phyloP scores from a whole-genome alignment of 129 eudicot genomes.

The Gnaphalium uliginosum region DNA sequence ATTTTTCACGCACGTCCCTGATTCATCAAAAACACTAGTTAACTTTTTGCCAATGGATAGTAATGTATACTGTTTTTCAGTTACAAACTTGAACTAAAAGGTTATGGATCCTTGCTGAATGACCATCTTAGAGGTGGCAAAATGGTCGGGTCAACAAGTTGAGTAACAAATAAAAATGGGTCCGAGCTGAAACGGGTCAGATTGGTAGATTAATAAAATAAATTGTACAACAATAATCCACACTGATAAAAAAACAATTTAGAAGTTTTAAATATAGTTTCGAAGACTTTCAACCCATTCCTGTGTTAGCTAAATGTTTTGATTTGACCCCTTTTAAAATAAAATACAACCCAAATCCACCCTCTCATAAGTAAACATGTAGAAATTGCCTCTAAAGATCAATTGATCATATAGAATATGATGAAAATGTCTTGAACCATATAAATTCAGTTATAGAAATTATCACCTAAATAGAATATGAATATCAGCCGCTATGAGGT shows the following conservation, averaged over 20 bases:
- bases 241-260: too few species aligned
- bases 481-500: slow-evolving; percentile 74
- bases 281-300: too few species aligned
- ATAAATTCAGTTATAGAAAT: not conserved
- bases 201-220: too few species aligned
- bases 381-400: not conserved
- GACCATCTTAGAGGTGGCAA: not conserved
- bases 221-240: too few species aligned
- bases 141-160: too few species aligned
- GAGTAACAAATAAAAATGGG: too few species aligned
- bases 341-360: not conserved
- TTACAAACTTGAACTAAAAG: not conserved
- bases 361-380: not conserved
- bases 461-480: slow-evolving; percentile 81
- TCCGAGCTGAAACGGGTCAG: too few species aligned
- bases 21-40: slow-evolving; percentile 11
- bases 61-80: not conserved
- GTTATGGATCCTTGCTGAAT: too few species aligned
- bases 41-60: not conserved
- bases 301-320: not conserved
- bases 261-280: too few species aligned
- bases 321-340: not conserved
- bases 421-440: not conserved
- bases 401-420: not conserved
- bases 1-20: slow-evolving; percentile 88